Conservation (phyloP, 192 early-diverging fungal genomes). For the Bifiguratus adelaidae region DNA sequence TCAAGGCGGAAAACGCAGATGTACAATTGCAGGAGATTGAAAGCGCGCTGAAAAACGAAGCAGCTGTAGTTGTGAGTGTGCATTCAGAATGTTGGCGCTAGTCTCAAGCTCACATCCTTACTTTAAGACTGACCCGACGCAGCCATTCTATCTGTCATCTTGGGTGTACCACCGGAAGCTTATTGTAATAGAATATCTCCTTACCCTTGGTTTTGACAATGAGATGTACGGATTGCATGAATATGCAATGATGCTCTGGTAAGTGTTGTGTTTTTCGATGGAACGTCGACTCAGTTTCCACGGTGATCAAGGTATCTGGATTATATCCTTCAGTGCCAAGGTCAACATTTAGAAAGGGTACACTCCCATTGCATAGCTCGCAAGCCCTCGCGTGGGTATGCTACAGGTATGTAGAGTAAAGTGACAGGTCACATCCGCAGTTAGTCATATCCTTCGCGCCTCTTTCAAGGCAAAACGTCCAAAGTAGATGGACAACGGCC, state of each 20-base stretch:
- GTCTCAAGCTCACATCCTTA: background rate
- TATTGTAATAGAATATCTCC: slow-evolving; percentile 34
- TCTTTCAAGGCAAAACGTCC: background rate
- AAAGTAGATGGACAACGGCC: background rate
- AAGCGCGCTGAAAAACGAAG: background rate
- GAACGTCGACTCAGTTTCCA: background rate
- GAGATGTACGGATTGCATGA: slow-evolving; percentile 58
- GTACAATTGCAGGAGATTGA: background rate
- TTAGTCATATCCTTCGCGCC: background rate
- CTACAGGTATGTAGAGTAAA: slow-evolving; percentile 21
- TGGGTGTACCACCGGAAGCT: slow-evolving; percentile 58
- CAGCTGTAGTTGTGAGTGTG: background rate
- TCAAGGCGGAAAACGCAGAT: background rate
- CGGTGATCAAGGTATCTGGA: slow-evolving; percentile 15
- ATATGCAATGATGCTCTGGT: slow-evolving; percentile 52
- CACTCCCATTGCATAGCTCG: background rate
- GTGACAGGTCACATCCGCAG: slow-evolving; percentile 1
- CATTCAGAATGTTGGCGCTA: slow-evolving; percentile 10
- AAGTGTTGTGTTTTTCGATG: slow-evolving; percentile 1
- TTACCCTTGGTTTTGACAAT: slow-evolving; percentile 54
- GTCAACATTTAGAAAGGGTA: slow-evolving; percentile 18
- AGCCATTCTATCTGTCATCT: slow-evolving; percentile 44
- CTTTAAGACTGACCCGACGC: background rate
- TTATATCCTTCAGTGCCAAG: slow-evolving; percentile 16
- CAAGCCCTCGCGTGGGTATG: background rate